These are phyloP conservation scores for Isoetes taiwanensis DNA, from an alignment of 75 land plant genomes.

Conservation along the genomic window DNA sequence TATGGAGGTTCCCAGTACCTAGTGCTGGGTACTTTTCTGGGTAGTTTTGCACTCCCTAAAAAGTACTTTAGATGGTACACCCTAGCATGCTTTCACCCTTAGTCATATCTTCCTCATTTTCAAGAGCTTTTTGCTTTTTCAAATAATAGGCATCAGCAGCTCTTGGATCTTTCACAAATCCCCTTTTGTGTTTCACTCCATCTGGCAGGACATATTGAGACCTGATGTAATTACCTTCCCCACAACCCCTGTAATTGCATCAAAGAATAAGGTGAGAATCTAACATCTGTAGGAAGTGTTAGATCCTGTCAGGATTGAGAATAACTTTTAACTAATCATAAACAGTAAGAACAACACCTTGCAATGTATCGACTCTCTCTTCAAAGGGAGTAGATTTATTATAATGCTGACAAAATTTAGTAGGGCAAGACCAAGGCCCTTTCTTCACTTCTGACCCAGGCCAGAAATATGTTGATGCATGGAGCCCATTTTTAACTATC, in stretches of 20 bases:
- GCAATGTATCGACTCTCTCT: constrained; percentile 60
- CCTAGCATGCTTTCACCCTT: too few species aligned
- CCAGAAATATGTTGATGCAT: constrained; percentile 84
- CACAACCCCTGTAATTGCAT: constrained; percentile 41
- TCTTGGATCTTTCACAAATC: constrained; percentile 67
- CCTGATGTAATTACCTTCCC: constrained; percentile 43
- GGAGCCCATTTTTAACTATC: constrained; percentile 49
- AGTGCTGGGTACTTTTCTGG: too few species aligned
- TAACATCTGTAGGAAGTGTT: too few species aligned
- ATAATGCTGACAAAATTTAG: constrained; percentile 32
- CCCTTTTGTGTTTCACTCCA: constrained; percentile 71
- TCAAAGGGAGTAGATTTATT: constrained; percentile 60
- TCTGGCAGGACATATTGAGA: constrained; percentile 90
- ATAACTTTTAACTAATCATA: too few species aligned
- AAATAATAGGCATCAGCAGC: constrained; percentile 32
- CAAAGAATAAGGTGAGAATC: too few species aligned
- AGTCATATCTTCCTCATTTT: too few species aligned
- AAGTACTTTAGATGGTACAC: too few species aligned
- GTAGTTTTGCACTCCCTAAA: too few species aligned
- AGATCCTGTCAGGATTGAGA: too few species aligned
- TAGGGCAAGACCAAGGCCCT: constrained; percentile 51
- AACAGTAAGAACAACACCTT: too few species aligned
- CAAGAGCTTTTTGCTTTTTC: too few species aligned
- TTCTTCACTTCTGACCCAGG: constrained; percentile 80
- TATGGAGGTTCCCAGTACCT: too few species aligned